These are phyloP conservation scores for Dipodascus geniculatus DNA, from an alignment of 805 yeast genomes.

Conservation along the genomic window DNA sequence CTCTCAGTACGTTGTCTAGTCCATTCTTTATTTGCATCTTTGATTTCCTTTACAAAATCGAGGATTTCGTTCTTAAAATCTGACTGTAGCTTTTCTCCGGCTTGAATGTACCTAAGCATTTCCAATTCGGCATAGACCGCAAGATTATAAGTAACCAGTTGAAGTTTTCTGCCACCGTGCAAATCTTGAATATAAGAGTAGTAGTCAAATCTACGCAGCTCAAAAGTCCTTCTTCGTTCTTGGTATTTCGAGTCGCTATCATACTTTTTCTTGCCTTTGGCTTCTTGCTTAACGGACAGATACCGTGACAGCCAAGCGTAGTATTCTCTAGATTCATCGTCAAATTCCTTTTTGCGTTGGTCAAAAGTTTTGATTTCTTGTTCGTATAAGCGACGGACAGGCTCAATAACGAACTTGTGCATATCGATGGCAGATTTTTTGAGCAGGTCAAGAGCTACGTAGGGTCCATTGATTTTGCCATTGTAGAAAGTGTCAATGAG, in stretches of 20 bases:
- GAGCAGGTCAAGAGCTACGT: slow-evolving; percentile 7
- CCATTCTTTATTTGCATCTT: slow-evolving; percentile 29
- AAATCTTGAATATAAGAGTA: slow-evolving; percentile 29
- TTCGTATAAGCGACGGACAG: slow-evolving; percentile 29
- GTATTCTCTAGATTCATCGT: slow-evolving; percentile 33
- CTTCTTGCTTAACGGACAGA: slow-evolving; percentile 26
- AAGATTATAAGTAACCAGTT: slow-evolving; percentile 26
- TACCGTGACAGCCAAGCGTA: slow-evolving; percentile 35
- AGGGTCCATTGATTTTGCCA: slow-evolving; percentile 15
- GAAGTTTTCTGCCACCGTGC: slow-evolving; percentile 32
- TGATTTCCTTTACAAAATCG: slow-evolving; percentile 23
- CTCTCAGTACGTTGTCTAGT: slow-evolving; percentile 27
- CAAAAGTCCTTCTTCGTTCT: slow-evolving; percentile 29
- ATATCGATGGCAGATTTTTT: slow-evolving; percentile 21
- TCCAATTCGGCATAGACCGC: slow-evolving; percentile 27
- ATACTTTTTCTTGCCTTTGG: slow-evolving; percentile 20
- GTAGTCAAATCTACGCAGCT: slow-evolving; percentile 32
- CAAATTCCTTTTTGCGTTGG: slow-evolving; percentile 30
- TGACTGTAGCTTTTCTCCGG: slow-evolving; percentile 19
- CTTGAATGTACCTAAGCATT: slow-evolving; percentile 18
- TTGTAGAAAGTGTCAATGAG: slow-evolving; percentile 23
- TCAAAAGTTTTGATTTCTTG: slow-evolving; percentile 31
- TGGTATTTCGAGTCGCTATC: slow-evolving; percentile 30
- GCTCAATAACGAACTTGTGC: slow-evolving; percentile 26
- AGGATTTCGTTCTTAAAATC: slow-evolving; percentile 23